phyloP scores from a whole-genome alignment of 2,329 filamentous ascomycete species.

The Pseudogymnoascus sp. region DNA sequence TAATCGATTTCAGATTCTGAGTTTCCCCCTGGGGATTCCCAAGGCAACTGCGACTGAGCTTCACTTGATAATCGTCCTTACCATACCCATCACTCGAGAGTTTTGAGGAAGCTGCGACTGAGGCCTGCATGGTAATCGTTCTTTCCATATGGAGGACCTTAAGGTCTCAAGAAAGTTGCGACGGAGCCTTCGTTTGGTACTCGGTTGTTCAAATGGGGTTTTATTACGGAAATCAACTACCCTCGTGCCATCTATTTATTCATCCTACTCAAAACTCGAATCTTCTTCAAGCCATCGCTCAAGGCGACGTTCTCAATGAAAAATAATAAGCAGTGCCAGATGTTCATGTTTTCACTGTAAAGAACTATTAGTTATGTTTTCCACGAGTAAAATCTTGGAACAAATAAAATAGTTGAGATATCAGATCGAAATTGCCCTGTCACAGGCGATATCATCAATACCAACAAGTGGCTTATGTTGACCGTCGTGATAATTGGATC shows the following conservation, averaged over 20 bases:
- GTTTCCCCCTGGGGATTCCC: too few relatives aligned
- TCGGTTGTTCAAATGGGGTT: background rate
- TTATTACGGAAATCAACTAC: background rate
- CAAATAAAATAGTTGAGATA: slow-evolving; percentile 13
- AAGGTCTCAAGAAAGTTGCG: too few relatives aligned
- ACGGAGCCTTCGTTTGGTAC: background rate
- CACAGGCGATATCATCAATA: slow-evolving; percentile 76
- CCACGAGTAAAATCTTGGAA: slow-evolving; percentile 10
- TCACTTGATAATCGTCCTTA: too few relatives aligned
- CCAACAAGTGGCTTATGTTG: slow-evolving; percentile 63
- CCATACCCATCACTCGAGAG: too few relatives aligned
- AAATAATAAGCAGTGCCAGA: slow-evolving; percentile 6
- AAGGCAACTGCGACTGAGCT: too few relatives aligned
- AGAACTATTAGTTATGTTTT: background rate
- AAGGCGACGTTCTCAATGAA: slow-evolving; percentile 8
- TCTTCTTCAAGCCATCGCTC: slow-evolving; percentile 3
- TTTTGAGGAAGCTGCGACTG: too few relatives aligned
- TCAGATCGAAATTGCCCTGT: slow-evolving; percentile 50
- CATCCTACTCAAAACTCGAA: background rate
- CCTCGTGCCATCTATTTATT: background rate
- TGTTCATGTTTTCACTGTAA: background rate
- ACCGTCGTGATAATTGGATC: slow-evolving; percentile 79
- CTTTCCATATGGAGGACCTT: too few relatives aligned
- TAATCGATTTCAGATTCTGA: too few relatives aligned
- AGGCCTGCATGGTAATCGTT: too few relatives aligned